phyloP scores from a whole-genome alignment of 306 rosid species.

The Myrica gale region DNA sequence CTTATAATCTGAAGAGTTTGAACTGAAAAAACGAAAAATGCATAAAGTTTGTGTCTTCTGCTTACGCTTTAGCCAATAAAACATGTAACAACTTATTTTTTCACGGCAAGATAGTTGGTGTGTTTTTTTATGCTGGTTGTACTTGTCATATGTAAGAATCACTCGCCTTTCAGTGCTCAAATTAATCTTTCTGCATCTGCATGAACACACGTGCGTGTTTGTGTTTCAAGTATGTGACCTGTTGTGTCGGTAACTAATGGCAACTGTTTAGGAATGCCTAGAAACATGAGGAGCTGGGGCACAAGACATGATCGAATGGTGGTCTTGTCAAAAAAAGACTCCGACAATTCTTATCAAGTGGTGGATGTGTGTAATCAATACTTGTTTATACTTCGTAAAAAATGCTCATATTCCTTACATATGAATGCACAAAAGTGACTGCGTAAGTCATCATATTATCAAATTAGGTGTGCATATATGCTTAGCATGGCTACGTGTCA shows the following conservation, averaged over 20 bases:
- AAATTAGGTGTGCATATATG: neutral
- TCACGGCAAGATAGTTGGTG: neutral
- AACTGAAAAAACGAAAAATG: neutral
- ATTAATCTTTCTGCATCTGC: neutral
- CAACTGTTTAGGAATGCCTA: neutral
- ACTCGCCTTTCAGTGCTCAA: neutral
- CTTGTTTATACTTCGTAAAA: neutral
- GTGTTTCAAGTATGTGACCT: neutral
- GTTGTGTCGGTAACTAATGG: neutral
- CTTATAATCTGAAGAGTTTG: neutral
- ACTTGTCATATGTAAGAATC: neutral
- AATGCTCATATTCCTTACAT: neutral
- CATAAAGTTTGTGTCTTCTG: too few species aligned
- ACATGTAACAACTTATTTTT: neutral
- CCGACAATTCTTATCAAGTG: neutral
- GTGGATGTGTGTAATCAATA: neutral
- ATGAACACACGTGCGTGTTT: neutral
- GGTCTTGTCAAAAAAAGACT: neutral
- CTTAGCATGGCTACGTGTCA: neutral
- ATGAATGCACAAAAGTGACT: too few species aligned
- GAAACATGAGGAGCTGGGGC: neutral
- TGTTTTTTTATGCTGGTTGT: neutral
- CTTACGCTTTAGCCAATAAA: neutral
- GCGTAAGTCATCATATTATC: neutral
- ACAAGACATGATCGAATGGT: neutral